Percentiles rank a stretch among this genome's conserved stretches.
phyloP scores from a whole-genome alignment of 2,329 filamentous ascomycete species.

The Zymoseptoria brevis region DNA sequence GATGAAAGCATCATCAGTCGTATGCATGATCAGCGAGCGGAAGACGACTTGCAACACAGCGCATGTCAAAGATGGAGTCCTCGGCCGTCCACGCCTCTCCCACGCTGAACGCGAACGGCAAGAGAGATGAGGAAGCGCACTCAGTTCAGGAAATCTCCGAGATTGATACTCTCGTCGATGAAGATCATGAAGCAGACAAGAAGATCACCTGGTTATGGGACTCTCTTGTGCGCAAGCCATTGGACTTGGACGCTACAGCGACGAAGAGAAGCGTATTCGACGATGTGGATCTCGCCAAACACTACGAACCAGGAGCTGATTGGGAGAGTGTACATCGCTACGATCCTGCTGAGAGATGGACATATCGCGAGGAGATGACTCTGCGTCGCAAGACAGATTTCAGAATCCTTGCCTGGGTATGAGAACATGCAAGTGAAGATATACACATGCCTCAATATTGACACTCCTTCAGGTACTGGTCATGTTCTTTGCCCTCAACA shows the following conservation, averaged over 20 bases:
- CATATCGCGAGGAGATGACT: slow-evolving; percentile 47
- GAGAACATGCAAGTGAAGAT: slow-evolving; percentile 30
- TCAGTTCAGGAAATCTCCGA: neutral
- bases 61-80: neutral
- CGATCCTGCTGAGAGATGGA: slow-evolving; percentile 51
- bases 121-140: neutral
- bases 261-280: slow-evolving; percentile 33
- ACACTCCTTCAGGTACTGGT: slow-evolving; percentile 47
- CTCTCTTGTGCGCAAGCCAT: neutral
- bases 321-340: slow-evolving; percentile 55
- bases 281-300: slow-evolving; percentile 41
- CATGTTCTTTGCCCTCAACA: slow-evolving; percentile 48
- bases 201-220: neutral
- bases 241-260: slow-evolving; percentile 11
- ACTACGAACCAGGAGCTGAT: slow-evolving; percentile 17
- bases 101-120: neutral
- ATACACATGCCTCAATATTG: slow-evolving; percentile 31
- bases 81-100: neutral
- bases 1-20: neutral
- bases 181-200: neutral
- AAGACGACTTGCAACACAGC: neutral
- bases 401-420: neutral
- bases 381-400: slow-evolving; percentile 45
- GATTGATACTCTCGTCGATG: neutral
- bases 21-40: neutral